Conservation (phyloP, 1,139 yeast genomes). For the Keqinozyma sinolaborantium region DNA sequence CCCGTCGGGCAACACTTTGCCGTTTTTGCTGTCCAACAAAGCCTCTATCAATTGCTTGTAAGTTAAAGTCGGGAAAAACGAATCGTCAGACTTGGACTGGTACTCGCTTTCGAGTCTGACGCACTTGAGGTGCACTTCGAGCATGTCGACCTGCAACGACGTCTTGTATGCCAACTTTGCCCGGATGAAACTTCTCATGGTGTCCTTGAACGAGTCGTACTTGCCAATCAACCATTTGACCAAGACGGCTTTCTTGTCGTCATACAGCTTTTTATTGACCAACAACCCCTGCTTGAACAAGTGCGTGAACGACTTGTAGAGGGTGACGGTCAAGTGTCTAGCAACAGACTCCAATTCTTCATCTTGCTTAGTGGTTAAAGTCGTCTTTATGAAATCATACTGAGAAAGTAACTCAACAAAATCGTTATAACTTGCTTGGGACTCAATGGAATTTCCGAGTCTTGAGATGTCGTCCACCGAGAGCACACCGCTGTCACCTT, state of each 20-base stretch:
- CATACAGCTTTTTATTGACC: constrained; percentile 29
- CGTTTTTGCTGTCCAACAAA: constrained; percentile 39
- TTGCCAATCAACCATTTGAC: constrained; percentile 62
- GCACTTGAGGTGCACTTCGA: constrained; percentile 63
- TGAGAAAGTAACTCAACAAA: constrained; percentile 43
- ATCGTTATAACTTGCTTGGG: constrained; percentile 45
- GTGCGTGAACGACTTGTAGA: constrained; percentile 56
- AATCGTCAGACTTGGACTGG: constrained; percentile 43
- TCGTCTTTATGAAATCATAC: constrained; percentile 22
- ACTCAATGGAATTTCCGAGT: constrained; percentile 26
- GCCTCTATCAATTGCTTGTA: constrained; percentile 47
- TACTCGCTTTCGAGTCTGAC: constrained; percentile 56
- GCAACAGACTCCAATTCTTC: constrained; percentile 28
- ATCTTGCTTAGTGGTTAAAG: constrained; percentile 16
- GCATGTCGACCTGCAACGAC: constrained; percentile 55
- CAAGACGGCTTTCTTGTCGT: constrained; percentile 44
- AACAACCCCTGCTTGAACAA: constrained; percentile 51
- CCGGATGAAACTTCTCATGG: constrained; percentile 38
- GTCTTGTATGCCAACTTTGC: constrained; percentile 30
- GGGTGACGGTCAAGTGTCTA: constrained; percentile 49
- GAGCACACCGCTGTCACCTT: constrained; percentile 6
- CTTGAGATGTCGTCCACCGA: constrained; percentile 27
- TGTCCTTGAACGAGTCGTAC: constrained; percentile 53
- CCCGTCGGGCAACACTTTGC: constrained; percentile 39
- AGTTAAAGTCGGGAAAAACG: constrained; percentile 61